Evolutionary conservation across 495 filamentous ascomycete genomes (phyloP), one percentile per base, ranked within the genome.

Genomic region (Tuber umbilicatum): DNA sequence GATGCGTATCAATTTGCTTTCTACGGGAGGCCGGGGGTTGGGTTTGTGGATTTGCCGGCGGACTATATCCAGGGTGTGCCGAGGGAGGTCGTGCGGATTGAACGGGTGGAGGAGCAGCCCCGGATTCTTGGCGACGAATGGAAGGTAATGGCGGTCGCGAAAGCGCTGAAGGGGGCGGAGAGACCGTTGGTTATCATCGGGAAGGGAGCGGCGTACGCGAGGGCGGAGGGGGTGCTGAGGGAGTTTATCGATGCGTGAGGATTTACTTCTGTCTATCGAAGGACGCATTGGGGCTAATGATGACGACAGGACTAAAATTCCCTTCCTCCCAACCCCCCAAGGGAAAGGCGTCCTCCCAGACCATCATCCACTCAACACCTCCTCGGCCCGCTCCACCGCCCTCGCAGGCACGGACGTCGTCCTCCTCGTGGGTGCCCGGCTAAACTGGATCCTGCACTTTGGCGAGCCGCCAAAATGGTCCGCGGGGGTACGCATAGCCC

Each of bases 361-460:
- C 78, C 86, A 86, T 0, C 87, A 89, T 76, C 84, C 86, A 0
- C 83, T 84, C 47, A 90, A 91, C 78, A 81, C 82, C 14, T 86
- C 88, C 27, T 86, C 88, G 55, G 88, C 89, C 5, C 86, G 89
- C 69, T 89, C 88, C 50, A 83, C 86, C 7, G 89, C 89, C 0
- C 83, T 90, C 6, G 86, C 86, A 76, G 79, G 85, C 40, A 87
- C 89, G 5, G 89, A 91, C 75, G 86, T 90, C 5, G 88, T 90
- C 60, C 82, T 90, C 21, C 80, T 91, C 38, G 84, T 90, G 23
- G 89, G 89, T 1, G 89, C 88, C 5, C 86, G 88, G 19, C 82
- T 90, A 41, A 90, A 90, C 75, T 90, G 89, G 89, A 90, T 91
- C 69, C 82, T 91, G 0, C 88, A 90, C 75, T 91, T 87, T 75